Percentiles rank a stretch among this genome's conserved stretches.
phyloP scores from a whole-genome alignment of 108 stramenopile species.

The Nitzschia palea region DNA sequence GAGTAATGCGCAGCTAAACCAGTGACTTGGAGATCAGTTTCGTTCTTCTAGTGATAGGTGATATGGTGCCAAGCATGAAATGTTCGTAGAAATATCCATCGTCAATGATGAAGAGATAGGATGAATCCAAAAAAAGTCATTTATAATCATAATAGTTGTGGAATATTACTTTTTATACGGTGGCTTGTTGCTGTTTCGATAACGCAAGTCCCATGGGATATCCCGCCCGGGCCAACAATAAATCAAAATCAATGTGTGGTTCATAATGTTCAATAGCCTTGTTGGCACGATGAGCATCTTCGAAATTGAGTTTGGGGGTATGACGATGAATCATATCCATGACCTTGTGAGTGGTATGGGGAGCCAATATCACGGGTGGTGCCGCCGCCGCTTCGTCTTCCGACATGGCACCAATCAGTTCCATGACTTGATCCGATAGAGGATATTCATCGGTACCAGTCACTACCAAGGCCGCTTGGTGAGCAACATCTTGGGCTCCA shows the following conservation, averaged over 20 bases:
- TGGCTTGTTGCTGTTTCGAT: too few species aligned
- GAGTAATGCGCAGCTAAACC: too few species aligned
- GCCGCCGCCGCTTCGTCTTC: conserved; percentile 9
- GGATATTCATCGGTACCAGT: conserved; percentile 66
- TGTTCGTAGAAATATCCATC: too few species aligned
- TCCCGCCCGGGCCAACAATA: conserved; percentile 54
- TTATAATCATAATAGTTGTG: too few species aligned
- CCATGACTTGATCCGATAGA: conserved; percentile 48
- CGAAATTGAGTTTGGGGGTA: conserved; percentile 84
- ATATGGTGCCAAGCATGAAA: too few species aligned
- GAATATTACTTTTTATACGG: too few species aligned
- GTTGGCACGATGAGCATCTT: conserved; percentile 66
- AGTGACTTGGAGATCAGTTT: too few species aligned
- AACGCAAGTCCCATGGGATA: not conserved
- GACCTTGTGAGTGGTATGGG: conserved; percentile 61
- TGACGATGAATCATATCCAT: conserved; percentile 65
- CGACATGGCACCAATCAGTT: conserved; percentile 51
- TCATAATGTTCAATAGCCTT: conserved; percentile 84
- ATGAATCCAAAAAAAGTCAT: too few species aligned
- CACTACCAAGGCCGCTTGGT: conserved; percentile 71
- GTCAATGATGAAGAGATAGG: too few species aligned
- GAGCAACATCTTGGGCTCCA: conserved; percentile 2
- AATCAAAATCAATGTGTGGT: conserved; percentile 88
- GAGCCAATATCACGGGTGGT: conserved; percentile 56
- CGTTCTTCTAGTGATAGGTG: too few species aligned